Percentiles rank a stretch among this genome's conserved stretches.
phyloP scores from a whole-genome alignment of 305 asterid genomes.

The Fraxinus baroniana region DNA sequence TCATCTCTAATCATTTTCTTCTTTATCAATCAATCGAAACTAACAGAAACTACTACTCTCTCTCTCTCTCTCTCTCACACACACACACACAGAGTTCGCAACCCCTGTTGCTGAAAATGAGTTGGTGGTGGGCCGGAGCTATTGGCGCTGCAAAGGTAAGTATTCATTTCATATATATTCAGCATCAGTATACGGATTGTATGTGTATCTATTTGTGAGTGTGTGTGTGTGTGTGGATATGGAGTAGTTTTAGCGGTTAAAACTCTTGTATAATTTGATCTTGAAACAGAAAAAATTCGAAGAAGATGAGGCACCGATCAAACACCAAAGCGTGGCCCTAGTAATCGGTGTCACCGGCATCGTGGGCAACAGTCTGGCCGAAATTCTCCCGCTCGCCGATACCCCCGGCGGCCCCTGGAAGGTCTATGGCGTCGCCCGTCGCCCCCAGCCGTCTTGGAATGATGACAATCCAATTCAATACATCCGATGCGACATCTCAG shows the following conservation, averaged over 20 bases:
- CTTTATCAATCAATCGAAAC: too few species aligned
- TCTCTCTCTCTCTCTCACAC: neutral
- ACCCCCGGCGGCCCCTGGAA: conserved; percentile 75
- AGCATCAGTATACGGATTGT: neutral
- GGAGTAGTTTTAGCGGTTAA: neutral
- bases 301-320: conserved; percentile 40
- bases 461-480: conserved; percentile 51
- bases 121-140: conserved; percentile 99
- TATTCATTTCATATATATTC: neutral
- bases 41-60: neutral
- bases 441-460: conserved; percentile 55
- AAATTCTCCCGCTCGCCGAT: conserved; percentile 60
- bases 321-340: conserved; percentile 51
- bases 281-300: conserved; percentile 39
- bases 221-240: neutral
- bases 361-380: conserved; percentile 63
- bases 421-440: conserved; percentile 64
- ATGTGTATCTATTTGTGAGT: neutral
- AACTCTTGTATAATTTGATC: conserved; percentile 7
- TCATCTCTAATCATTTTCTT: too few species aligned
- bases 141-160: conserved; percentile 68
- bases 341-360: conserved; percentile 57
- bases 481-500: conserved; percentile 48
- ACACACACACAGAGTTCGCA: neutral
- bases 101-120: conserved; percentile 36